A percentile compares a stretch with the other conserved stretches of the same genome.
phyloP scores from a whole-genome alignment of 2,329 filamentous ascomycete genomes.

The Aureobasidium sp. region DNA sequence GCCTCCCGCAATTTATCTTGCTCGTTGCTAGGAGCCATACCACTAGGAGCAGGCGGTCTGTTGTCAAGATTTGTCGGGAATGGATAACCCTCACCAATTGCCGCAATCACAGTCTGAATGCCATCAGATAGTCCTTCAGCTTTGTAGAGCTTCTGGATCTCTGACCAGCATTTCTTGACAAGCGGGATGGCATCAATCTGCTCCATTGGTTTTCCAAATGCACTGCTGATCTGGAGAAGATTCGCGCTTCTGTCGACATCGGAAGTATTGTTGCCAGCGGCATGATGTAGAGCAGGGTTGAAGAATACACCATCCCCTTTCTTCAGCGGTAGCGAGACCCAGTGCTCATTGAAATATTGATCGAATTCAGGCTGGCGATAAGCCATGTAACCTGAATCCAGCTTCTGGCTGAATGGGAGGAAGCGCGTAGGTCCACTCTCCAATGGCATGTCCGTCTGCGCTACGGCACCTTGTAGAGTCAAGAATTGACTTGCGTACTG shows the following conservation, averaged over 20 bases:
- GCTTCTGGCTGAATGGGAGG: constrained; percentile 54
- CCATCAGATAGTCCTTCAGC: constrained; percentile 34
- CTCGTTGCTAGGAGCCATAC: constrained; percentile 55
- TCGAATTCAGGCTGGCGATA: constrained; percentile 49
- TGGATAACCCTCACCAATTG: constrained; percentile 52
- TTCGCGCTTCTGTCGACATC: constrained; percentile 52
- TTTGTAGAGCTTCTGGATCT: constrained; percentile 29
- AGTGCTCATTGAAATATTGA: constrained; percentile 46
- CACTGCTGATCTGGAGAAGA: constrained; percentile 54
- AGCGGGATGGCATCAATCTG: constrained; percentile 46
- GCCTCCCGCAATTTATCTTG: constrained; percentile 44
- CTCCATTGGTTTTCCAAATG: constrained; percentile 60
- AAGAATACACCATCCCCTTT: constrained; percentile 58
- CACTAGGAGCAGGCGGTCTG: constrained; percentile 48
- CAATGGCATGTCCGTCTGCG: constrained; percentile 54
- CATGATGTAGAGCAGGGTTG: constrained; percentile 57
- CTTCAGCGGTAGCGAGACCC: constrained; percentile 46
- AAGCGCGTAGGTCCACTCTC: constrained; percentile 54
- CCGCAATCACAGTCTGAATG: constrained; percentile 42
- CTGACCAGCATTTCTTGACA: constrained; percentile 41
- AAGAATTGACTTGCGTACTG: constrained; percentile 51
- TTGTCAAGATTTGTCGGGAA: constrained; percentile 57
- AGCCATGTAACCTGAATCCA: constrained; percentile 51
- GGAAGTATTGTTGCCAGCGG: constrained; percentile 51
- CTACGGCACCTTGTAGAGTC: constrained; percentile 57